These are phyloP conservation scores for Cyberlindnera americana DNA, from an alignment of 805 yeast genomes.

Conservation along the genomic window DNA sequence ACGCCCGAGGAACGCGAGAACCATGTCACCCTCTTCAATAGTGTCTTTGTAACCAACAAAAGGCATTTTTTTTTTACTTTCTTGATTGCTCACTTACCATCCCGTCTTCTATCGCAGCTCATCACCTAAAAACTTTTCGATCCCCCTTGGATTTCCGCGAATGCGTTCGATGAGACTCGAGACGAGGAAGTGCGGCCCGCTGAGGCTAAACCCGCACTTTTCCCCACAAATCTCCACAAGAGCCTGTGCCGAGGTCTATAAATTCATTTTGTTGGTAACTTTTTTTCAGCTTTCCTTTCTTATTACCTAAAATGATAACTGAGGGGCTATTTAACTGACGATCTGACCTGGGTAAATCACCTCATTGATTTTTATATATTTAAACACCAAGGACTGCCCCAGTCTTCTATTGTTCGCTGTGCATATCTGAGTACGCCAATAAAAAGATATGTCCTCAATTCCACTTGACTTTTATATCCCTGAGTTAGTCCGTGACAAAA, in stretches of 20 bases:
- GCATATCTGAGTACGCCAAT: no score
- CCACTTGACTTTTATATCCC: slow-evolving; percentile 31
- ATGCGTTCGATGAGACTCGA: slow-evolving; percentile 8
- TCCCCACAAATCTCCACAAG: slow-evolving; percentile 4
- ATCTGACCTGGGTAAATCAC: no score
- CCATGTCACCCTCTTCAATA: slow-evolving; percentile 86
- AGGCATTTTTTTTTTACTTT: slow-evolving; percentile 6
- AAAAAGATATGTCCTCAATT: slow-evolving; percentile 3
- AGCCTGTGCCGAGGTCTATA: background rate
- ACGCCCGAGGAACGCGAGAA: slow-evolving; percentile 80
- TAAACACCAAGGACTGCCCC: no score
- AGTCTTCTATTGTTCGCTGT: no score
- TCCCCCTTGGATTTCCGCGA: slow-evolving; percentile 7
- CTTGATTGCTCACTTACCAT: no score
- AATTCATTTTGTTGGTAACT: background rate
- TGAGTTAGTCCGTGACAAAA: slow-evolving; percentile 31
- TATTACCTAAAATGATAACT: no score
- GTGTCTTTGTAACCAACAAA: slow-evolving; percentile 54
- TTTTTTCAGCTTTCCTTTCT: background rate
- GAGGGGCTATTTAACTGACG: no score
- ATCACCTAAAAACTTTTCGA: slow-evolving; percentile 3
- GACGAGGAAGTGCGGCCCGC: no score
- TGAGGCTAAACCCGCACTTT: no score
- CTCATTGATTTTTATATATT: no score
- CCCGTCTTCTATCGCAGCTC: no score